These are phyloP conservation scores for Umbilicaria muhlenbergii DNA, from an alignment of 495 filamentous ascomycete genomes.

Conservation along the genomic window DNA sequence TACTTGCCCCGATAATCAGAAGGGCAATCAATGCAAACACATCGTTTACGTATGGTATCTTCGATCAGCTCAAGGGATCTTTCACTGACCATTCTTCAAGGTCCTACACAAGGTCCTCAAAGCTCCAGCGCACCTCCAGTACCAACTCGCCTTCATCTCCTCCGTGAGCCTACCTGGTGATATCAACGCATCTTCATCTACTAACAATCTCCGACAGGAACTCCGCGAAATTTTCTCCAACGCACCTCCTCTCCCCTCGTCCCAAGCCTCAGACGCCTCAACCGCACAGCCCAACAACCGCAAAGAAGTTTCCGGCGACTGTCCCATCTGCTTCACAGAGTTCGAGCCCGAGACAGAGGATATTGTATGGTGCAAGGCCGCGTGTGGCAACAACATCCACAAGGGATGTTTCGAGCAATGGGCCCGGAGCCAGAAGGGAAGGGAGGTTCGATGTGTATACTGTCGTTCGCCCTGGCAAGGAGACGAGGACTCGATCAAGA, in stretches of 20 bases:
- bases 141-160: conserved; percentile 58
- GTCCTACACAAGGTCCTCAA: conserved; percentile 51
- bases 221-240: conserved; percentile 41
- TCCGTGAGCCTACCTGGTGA: conserved; percentile 19
- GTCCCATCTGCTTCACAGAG: conserved; percentile 64
- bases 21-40: conserved; percentile 64
- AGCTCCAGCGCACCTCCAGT: conserved; percentile 44
- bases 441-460: conserved; percentile 49
- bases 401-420: conserved; percentile 56
- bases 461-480: conserved; percentile 49
- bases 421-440: conserved; percentile 36
- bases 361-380: conserved; percentile 54
- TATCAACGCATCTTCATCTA: background rate
- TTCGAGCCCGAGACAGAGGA: conserved; percentile 40
- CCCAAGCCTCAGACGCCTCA: conserved; percentile 13
- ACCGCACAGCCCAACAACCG: conserved; percentile 26
- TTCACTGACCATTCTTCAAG: conserved; percentile 14
- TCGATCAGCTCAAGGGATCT: conserved; percentile 1
- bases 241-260: conserved; percentile 27
- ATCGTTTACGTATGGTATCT: conserved; percentile 38
- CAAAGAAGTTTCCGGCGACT: conserved; percentile 55
- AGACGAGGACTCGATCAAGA: conserved; percentile 31
- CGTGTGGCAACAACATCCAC: conserved; percentile 71
- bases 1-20: conserved; percentile 45
- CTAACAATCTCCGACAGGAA: conserved; percentile 27